These are phyloP conservation scores for Yamadazyma phyllophila DNA, from an alignment of 805 yeast species.

Conservation along the genomic window DNA sequence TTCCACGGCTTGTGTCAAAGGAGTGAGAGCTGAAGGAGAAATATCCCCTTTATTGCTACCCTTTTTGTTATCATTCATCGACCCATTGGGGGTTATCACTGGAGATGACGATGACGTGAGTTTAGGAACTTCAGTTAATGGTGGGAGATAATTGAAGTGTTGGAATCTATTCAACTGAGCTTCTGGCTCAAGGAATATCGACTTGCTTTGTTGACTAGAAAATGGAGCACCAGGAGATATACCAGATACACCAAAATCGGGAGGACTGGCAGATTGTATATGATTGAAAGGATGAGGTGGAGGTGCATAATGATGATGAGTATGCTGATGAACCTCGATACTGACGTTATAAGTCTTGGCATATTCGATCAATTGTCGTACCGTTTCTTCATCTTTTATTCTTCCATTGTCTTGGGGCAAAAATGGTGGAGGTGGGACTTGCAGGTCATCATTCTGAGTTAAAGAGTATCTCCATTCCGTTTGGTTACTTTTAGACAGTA, in stretches of 20 bases:
- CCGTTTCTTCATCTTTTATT: constrained; percentile 53
- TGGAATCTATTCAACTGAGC: constrained; percentile 56
- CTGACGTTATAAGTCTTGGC: constrained; percentile 58
- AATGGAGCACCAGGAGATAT: constrained; percentile 1
- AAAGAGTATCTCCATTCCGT: constrained; percentile 66
- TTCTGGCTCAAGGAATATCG: constrained; percentile 44
- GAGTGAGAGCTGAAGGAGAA: constrained; percentile 27
- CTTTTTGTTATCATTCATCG: constrained; percentile 40
- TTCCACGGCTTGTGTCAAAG: constrained; percentile 41
- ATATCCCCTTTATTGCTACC: constrained; percentile 35
- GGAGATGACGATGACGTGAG: constrained; percentile 53
- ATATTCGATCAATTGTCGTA: constrained; percentile 54
- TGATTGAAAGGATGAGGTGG: constrained; percentile 22
- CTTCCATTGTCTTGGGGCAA: constrained; percentile 39
- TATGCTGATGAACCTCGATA: constrained; percentile 80
- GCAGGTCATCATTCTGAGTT: constrained; percentile 26
- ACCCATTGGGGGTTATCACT: neutral
- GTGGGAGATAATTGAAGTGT: constrained; percentile 74
- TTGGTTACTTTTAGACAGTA: neutral
- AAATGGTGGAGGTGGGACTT: constrained; percentile 21
- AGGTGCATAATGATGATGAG: constrained; percentile 71
- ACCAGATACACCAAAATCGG: constrained; percentile 1
- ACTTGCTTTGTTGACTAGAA: neutral
- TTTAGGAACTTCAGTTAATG: constrained; percentile 68
- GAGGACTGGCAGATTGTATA: constrained; percentile 5